Base-by-base conservation (phyloP, 208 protist species). In the Crithidia bombi region DNA sequence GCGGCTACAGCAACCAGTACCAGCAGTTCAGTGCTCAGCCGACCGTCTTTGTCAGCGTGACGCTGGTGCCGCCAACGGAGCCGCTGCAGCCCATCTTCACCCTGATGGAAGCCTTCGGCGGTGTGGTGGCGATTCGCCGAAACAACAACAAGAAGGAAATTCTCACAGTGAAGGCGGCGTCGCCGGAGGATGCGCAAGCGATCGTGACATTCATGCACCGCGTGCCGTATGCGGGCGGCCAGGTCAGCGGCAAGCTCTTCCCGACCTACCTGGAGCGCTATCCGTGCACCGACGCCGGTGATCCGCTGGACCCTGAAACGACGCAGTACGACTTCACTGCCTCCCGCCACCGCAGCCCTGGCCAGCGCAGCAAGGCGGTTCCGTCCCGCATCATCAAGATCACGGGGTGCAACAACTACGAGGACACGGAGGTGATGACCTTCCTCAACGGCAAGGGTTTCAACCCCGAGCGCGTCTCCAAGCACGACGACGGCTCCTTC, bases 141-240 rank as follows among this genome's bases (percentile, higher is more conserved):
- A 96, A 94, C 75, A 86, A 93, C 62, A 90, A 93, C 65, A 93
- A 93, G 72, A 87, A 87, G 72, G 86, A 93, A 33, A 96, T 96
- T 56, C 59, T 94, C 9, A 93, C 89, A 1, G 86, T 94, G 21
- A 96, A 96, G 84, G 91, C 90, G 73, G 82, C 86, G 55, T 92
- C 85, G 11, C 73, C 79, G 21, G 82, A 90, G 52, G 89, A 96
- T 58, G 87, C 91, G 25, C 86, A 93, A 32, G 77, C 75, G 43
- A 80, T 92, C 57, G 81, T 89, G 41, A 79, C 85, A 63, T 83
- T 81, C 76, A 69, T 94, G 44, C 85, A 90, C 49, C 87, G 87
- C 57, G 81, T 94, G 12, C 91, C 91, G 11, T 93, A 86, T 68
- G 86, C 78, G 10, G 88, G 85, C 30, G 88, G 84, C 55, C 90